Base-by-base conservation (phyloP, 2,329 filamentous ascomycete genomes). In the Clarireedia monteithiana region DNA sequence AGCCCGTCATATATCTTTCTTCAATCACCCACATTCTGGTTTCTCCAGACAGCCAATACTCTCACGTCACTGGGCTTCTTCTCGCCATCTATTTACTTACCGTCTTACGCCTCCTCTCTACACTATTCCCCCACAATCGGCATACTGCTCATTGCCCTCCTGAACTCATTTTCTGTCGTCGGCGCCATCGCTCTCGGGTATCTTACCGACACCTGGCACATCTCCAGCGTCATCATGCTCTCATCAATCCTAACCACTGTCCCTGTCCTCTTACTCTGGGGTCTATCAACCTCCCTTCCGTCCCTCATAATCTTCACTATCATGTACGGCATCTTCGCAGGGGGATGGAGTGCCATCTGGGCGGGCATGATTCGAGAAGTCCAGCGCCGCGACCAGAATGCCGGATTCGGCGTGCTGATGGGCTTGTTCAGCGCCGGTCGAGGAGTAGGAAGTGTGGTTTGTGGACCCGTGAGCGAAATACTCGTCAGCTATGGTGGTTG, bases 391-490 rank as follows among this genome's bases (percentile, higher is more conserved):
- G 56, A 59, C 24, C 30, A 53, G 4, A 50, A 48, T 30, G 58
- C 60, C 1, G 57, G 54, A 9, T 59, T 63, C 17, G 74, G 73
- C 0, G 62, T 63, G 6, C 61, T 72, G 2, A 67, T 72, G 58
- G 69, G 69, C 2, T 59, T 72, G 48, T 82, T 86, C 75, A 78
- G 80, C 23, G 76, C 79, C 4, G 83, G 82, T 0, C 73, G 84
- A 44, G 84, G 83, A 0, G 71, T 86, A 1, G 84, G 84, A 0
- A 85, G 85, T 59, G 75, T 85, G 38, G 71, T 72, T 2, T 79
- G 73, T 9, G 82, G 82, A 0, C 80, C 82, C 6, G 48, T 84
- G 55, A 83, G 80, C 62, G 77, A 80, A 52, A 72, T 69, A 1
- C 65, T 84, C 48, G 66, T 84, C 23, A 68, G 68, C 44, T 72